phyloP scores from a whole-genome alignment of 2,329 filamentous ascomycete genomes.

The Acarospora socialis region DNA sequence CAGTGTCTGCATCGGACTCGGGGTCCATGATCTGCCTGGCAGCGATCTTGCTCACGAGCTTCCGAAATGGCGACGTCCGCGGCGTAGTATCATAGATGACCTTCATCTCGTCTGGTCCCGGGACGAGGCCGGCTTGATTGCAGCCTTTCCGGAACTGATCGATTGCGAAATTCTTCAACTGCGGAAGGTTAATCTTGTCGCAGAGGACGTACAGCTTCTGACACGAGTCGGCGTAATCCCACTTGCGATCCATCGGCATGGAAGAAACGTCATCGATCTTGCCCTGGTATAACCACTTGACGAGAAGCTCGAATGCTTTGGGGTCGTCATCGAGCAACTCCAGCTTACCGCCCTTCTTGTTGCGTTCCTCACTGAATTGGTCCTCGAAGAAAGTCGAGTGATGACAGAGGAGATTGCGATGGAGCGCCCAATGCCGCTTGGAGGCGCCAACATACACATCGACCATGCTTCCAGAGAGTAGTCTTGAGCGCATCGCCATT shows the following conservation, averaged over 20 bases:
- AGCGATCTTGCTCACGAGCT: constrained; percentile 38
- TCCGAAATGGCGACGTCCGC: constrained; percentile 32
- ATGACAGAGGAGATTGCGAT: constrained; percentile 38
- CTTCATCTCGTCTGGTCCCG: constrained; percentile 40
- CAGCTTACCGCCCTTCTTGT: constrained; percentile 24
- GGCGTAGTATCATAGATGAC: constrained; percentile 37
- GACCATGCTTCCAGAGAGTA: constrained; percentile 38
- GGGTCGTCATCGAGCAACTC: constrained; percentile 37
- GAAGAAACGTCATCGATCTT: constrained; percentile 35
- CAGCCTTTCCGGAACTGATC: constrained; percentile 39
- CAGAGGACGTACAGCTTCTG: constrained; percentile 40
- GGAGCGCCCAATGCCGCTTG: constrained; percentile 36
- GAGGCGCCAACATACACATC: constrained; percentile 36
- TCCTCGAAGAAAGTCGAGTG: constrained; percentile 35
- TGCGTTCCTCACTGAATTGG: constrained; percentile 23
- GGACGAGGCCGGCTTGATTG: constrained; percentile 35
- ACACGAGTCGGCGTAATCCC: constrained; percentile 39
- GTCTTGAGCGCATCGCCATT: constrained; percentile 33
- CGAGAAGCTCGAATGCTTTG: constrained; percentile 37
- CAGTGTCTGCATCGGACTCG: constrained; percentile 33
- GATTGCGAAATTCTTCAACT: constrained; percentile 40
- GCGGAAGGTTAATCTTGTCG: constrained; percentile 35
- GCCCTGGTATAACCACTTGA: constrained; percentile 44
- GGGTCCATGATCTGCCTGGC: constrained; percentile 44
- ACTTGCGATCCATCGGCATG: constrained; percentile 34